These are phyloP conservation scores for Phalaenopsis hybrid DNA, from an alignment of 116 monocot genomes.

Conservation along the genomic window DNA sequence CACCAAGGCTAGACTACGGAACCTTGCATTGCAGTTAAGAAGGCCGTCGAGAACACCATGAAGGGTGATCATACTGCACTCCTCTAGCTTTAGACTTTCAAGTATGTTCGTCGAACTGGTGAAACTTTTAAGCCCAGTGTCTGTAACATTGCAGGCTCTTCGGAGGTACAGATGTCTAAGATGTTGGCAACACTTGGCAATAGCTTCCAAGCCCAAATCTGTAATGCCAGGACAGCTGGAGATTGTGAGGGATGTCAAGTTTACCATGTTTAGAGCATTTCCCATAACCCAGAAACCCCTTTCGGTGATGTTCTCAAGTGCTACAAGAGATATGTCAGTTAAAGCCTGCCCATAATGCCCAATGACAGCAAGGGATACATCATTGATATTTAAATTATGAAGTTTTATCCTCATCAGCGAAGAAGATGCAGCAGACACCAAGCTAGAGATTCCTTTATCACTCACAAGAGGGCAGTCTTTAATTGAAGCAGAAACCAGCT, in stretches of 20 bases:
- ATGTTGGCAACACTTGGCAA: conserved; percentile 56
- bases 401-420: conserved; percentile 53
- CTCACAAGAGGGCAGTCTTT: conserved; percentile 45
- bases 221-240: conserved; percentile 54
- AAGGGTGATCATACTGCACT: conserved; percentile 55
- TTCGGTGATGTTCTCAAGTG: conserved; percentile 40
- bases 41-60: conserved; percentile 42
- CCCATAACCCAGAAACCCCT: conserved; percentile 94
- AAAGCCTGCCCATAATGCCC: conserved; percentile 65
- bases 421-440: conserved; percentile 48
- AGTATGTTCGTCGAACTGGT: conserved; percentile 20
- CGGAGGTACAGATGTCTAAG: conserved; percentile 50
- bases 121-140: conserved; percentile 51
- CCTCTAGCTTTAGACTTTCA: conserved; percentile 55
- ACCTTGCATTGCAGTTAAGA: conserved; percentile 22
- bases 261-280: conserved; percentile 51
- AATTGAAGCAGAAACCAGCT: conserved; percentile 49
- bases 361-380: conserved; percentile 55
- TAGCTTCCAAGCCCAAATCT: conserved; percentile 47
- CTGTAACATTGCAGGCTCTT: conserved; percentile 37
- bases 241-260: conserved; percentile 35
- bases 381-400: conserved; percentile 46
- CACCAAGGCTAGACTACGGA: conserved; percentile 42
- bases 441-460: conserved; percentile 55
- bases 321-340: conserved; percentile 33